Evolutionary conservation across 495 filamentous ascomycete genomes (phyloP), one percentile per base, ranked within the genome.

Genomic region (Tuber melanosporum): DNA sequence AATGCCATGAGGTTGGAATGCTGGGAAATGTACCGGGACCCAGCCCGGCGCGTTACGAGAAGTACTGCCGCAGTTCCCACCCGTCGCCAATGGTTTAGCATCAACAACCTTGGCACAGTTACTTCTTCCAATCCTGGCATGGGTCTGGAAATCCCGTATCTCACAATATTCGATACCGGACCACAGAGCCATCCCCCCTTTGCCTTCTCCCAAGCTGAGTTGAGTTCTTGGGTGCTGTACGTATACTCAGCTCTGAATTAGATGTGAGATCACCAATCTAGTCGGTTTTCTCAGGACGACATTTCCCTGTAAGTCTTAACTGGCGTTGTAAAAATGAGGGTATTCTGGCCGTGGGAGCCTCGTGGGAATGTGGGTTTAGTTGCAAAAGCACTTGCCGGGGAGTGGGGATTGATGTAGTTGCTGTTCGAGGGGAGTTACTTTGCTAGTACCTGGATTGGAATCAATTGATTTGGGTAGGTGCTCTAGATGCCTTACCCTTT

Each of bases 201-300:
- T 57, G 2, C 3, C 8, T 57, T 57, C 49, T 57, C 49, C 0
- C 49, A 57, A 10, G 8, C 22, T 10, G 49, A 57, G 49, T 57
- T 57, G 22, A 3, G 9, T 12, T 10, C 49, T 57, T n/a, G 22
- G 22, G 49, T 22, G 9, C 14, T 26, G 22, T 26, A 26, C 22
- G 22, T 26, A n/a, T 57, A 12, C 49, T 57, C 9, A 57, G 22
- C 0, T 57, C 49, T n/a, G 49, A 3, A 9, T 57, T 26, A 57
- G 49, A 3, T 57, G 22, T 57, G 49, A 57, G 44, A 85, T 85
- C 39, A 87, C 83, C 22, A 88, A 90, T 74, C 85, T 85, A 1
- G 86, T 87, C 2, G 22, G 49, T 26, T 57, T 57, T 12, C 49
- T 57, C 8, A 12, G 49, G 22, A 26, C 22, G 9, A 3, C 86